Evolutionary conservation across 495 filamentous ascomycete genomes (phyloP).

Genomic region (Hyaloscypha variabilis): DNA sequence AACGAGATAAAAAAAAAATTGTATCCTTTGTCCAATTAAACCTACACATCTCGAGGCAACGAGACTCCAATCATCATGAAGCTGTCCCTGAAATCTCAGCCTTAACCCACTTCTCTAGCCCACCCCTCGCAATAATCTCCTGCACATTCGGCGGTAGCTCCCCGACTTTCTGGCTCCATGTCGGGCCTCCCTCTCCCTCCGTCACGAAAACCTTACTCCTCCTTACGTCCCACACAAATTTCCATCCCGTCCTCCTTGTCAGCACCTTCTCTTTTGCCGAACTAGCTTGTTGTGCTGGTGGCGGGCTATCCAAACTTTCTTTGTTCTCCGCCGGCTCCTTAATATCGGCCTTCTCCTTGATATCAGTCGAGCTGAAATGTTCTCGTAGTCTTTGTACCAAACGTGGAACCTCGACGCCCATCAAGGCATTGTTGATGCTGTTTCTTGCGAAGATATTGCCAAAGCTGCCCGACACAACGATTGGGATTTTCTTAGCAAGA

Average conservation of each 20-base stretch:
- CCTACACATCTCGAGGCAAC: no score
- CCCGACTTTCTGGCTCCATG: slow-evolving; percentile 81
- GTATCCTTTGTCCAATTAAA: no score
- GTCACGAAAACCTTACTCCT: slow-evolving; percentile 67
- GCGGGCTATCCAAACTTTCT: slow-evolving; percentile 48
- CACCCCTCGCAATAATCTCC: slow-evolving; percentile 81
- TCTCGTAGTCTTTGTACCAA: slow-evolving; percentile 72
- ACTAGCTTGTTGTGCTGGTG: slow-evolving; percentile 30
- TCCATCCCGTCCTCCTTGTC: slow-evolving; percentile 90
- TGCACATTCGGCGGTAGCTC: slow-evolving; percentile 89
- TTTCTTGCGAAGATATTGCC: slow-evolving; percentile 89
- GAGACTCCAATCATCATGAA: slow-evolving; percentile 8
- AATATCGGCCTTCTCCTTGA: slow-evolving; percentile 28
- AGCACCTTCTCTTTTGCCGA: slow-evolving; percentile 51
- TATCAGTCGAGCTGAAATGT: slow-evolving; percentile 44
- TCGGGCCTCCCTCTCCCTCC: slow-evolving; percentile 60
- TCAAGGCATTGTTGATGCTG: slow-evolving; percentile 89
- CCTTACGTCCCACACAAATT: slow-evolving; percentile 79
- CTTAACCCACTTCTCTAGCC: slow-evolving; percentile 86
- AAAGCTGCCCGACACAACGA: slow-evolving; percentile 85
- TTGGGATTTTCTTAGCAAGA: slow-evolving; percentile 78
- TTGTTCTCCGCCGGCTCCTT: slow-evolving; percentile 42
- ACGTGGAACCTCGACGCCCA: slow-evolving; percentile 79
- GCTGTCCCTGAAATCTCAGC: slow-evolving; percentile 54
- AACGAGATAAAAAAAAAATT: no score